Percentiles rank a stretch among this genome's conserved stretches.
Evolutionary conservation across 2,329 filamentous ascomycete species (phyloP).

Genomic region (Ascomycota sp.): DNA sequence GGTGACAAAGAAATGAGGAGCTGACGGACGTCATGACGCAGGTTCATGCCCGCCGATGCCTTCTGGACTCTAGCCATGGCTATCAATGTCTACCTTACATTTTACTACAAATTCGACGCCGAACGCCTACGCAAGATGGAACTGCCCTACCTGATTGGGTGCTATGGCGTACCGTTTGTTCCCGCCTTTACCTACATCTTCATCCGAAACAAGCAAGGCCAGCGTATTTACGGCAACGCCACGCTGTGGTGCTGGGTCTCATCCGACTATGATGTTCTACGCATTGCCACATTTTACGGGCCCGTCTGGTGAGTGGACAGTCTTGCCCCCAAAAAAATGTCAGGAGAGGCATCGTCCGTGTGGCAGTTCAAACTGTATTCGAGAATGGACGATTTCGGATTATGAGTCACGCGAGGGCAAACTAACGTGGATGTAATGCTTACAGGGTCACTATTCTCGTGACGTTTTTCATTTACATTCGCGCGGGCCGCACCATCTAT

Average conservation of each 20-base stretch:
- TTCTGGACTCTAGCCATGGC: constrained; percentile 67
- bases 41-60: constrained; percentile 58
- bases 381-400: too few species aligned
- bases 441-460: constrained; percentile 34
- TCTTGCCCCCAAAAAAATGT: constrained; percentile 1
- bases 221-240: constrained; percentile 48
- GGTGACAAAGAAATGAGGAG: not conserved
- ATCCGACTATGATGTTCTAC: constrained; percentile 43
- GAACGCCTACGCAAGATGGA: constrained; percentile 43
- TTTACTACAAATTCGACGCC: constrained; percentile 51
- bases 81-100: constrained; percentile 61
- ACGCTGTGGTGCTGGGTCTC: constrained; percentile 65
- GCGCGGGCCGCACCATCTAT: constrained; percentile 45
- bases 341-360: too few species aligned
- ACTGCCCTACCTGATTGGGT: constrained; percentile 42
- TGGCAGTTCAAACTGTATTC: too few species aligned
- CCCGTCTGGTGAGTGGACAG: constrained; percentile 35
- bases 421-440: not conserved
- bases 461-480: constrained; percentile 42
- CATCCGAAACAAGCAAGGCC: constrained; percentile 26
- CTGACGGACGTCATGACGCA: constrained; percentile 11
- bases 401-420: not conserved
- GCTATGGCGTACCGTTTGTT: constrained; percentile 52
- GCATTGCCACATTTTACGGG: constrained; percentile 53
- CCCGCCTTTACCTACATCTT: constrained; percentile 47